Conservation (phyloP, 257 asterid genomes). For the Marsdenia floribunda region DNA sequence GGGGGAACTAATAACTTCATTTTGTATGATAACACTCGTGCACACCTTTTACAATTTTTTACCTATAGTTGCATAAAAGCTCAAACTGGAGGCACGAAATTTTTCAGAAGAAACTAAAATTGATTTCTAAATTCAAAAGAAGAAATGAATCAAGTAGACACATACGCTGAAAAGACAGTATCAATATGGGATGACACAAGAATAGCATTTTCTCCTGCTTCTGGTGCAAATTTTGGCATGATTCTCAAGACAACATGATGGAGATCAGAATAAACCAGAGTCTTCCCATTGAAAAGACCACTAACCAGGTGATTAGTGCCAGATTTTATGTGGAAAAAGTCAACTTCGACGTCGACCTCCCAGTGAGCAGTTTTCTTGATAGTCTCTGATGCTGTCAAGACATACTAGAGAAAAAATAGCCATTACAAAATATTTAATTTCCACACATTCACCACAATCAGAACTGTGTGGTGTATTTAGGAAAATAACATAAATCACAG, state of each 20-base stretch:
- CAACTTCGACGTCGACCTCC: conserved; percentile 91
- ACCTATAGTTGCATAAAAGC: background rate
- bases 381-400: conserved; percentile 49
- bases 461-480: background rate
- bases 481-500: background rate
- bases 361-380: conserved; percentile 74
- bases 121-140: background rate
- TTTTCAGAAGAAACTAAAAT: conserved; percentile 1
- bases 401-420: conserved; percentile 60
- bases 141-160: conserved; percentile 9
- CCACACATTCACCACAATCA: background rate
- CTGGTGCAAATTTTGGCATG: conserved; percentile 70
- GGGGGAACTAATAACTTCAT: background rate
- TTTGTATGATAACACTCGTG: background rate
- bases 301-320: conserved; percentile 72
- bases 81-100: background rate
- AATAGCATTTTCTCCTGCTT: conserved; percentile 80
- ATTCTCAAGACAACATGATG: conserved; percentile 72
- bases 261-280: conserved; percentile 89
- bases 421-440: background rate
- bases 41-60: background rate
- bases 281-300: conserved; percentile 81
- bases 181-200: conserved; percentile 95
- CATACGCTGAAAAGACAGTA: conserved; percentile 81
- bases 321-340: conserved; percentile 59